Evolutionary conservation across 164 flowering plant genomes (phyloP).

Genomic region (Chimonanthus praecox): DNA sequence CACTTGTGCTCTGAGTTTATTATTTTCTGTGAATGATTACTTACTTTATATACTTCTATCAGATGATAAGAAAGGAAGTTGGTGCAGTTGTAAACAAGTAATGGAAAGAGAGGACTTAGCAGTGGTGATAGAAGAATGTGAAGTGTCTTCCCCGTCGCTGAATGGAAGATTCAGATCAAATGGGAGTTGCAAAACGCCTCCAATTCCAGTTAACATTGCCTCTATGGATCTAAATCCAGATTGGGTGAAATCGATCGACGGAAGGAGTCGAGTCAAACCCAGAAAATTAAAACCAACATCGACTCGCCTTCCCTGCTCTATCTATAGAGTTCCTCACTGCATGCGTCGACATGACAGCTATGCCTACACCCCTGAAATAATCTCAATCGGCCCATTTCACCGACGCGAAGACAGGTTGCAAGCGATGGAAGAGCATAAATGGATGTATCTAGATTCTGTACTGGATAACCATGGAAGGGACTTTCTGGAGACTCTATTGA

Average conservation of each 20-base stretch:
- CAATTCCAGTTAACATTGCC: no score
- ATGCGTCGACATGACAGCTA: not conserved
- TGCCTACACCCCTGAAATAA: not conserved
- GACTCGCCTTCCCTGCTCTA: not conserved
- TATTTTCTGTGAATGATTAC: no score
- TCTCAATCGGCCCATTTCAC: conserved; percentile 10
- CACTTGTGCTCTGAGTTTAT: no score
- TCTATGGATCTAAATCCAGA: not conserved
- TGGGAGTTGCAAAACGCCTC: no score
- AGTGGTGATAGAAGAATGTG: no score
- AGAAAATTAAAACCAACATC: not conserved
- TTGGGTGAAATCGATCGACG: not conserved
- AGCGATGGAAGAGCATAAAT: conserved; percentile 7
- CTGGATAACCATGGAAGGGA: not conserved
- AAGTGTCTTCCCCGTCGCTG: no score
- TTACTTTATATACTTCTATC: no score
- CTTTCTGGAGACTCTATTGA: not conserved
- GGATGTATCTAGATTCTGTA: not conserved
- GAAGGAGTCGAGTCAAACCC: not conserved
- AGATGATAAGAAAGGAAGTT: no score
- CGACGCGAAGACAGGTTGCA: not conserved
- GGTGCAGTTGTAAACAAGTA: no score
- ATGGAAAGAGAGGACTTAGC: no score
- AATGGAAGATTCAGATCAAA: no score
- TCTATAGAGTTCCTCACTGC: conserved; percentile 1